Conservation (phyloP, 148 eudicot genomes). For the Rhododendron williamsianum region DNA sequence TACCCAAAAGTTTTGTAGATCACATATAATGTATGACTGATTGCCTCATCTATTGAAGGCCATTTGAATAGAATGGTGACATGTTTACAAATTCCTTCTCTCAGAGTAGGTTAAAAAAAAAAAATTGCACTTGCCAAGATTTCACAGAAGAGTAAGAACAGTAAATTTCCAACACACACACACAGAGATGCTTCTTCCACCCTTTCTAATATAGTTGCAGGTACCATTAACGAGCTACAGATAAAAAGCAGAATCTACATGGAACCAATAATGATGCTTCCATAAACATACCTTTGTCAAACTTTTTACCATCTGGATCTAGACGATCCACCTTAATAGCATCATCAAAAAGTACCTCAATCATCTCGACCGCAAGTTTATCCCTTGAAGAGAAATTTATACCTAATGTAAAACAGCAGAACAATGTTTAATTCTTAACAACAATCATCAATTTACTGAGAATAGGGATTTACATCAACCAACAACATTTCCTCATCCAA, state of each 20-base stretch:
- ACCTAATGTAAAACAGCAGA: background rate
- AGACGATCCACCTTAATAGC: conserved; percentile 24
- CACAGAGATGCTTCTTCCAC: background rate
- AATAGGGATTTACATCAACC: background rate
- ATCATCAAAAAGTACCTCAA: conserved; percentile 34
- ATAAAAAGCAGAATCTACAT: background rate
- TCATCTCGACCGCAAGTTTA: conserved; percentile 22
- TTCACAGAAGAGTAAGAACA: background rate
- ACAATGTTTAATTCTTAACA: background rate
- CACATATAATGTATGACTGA: background rate
- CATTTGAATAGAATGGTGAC: background rate
- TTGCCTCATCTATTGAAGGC: background rate
- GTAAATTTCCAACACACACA: background rate
- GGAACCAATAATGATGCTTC: background rate
- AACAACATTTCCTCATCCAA: background rate
- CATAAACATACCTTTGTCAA: conserved; percentile 40
- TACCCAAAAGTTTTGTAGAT: background rate
- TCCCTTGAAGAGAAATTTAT: conserved; percentile 1
- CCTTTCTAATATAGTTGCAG: background rate
- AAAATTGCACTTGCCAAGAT: background rate
- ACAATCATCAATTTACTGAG: background rate
- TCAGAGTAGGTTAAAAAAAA: background rate
- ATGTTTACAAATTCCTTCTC: background rate
- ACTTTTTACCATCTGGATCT: conserved; percentile 33
- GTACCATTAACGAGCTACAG: background rate